Evolutionary conservation across 2,329 filamentous ascomycete species (phyloP), one percentile per base, ranked within the genome.

Genomic region (Ophiostoma montium): DNA sequence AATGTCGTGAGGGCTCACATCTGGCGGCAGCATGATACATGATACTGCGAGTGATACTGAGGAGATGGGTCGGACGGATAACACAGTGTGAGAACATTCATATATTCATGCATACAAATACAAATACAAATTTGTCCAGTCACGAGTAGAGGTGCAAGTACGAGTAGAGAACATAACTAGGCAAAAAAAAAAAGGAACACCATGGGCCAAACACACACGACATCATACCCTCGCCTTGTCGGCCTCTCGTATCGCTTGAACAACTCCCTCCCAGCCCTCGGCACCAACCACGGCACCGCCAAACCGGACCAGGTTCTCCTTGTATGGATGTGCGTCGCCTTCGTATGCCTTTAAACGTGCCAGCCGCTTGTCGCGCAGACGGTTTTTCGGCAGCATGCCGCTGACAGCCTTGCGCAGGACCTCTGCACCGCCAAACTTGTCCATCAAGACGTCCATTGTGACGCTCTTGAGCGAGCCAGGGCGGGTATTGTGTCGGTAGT

Each of bases 321-420:
- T 85, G 65, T 95, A 96, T 35, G 92, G 94, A 70, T 98, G 89
- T 21, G 80, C 79, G 35, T 78, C 72, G n/a, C 90, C 88, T 68
- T 98, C 94, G 65, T 95, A 98, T 6, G 86, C 89, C 77, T 96
- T 98, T 63, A 98, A 68, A 58, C 92, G 74, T 35, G 82, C 86
- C 69, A 98, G 69, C 55, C 94, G 71, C 71, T 87, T 85, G 64
- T 95, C 88, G 59, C 90, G 73, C 61, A 98, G 69, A 60, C 89
- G 72, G 69, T 98, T 98, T 77, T 98, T 98, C 48, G 92, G 92
- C 66, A 98, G 67, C 92, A 98, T 98, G 45, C 94, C 94, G 62
- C 84, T 84, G 36, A 98, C 94, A 1, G 94, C 92, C 65, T 88
- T 85, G 60, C 87, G 75, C 63, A 98, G 67, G 35, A 98, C 82